Conservation (phyloP, 805 yeast genomes). For the Ogataea thermomethanolica region DNA sequence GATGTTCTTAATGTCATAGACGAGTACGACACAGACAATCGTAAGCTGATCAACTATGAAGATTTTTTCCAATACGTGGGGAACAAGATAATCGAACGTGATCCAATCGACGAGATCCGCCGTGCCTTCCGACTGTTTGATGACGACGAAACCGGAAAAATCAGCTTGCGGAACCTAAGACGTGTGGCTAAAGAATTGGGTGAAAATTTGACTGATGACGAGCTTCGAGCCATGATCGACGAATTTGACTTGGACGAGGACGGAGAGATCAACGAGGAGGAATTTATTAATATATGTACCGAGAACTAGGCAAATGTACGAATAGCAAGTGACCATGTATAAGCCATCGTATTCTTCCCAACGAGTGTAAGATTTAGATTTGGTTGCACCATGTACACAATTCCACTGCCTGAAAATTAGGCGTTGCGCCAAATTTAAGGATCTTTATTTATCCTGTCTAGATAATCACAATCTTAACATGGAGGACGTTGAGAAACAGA, state of each 20-base stretch:
- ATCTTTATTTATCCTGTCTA: conserved; percentile 3
- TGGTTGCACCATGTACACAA: background rate
- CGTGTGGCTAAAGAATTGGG: conserved; percentile 91
- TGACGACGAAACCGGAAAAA: conserved; percentile 83
- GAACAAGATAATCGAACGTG: conserved; percentile 76
- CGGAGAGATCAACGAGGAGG: conserved; percentile 90
- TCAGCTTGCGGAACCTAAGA: conserved; percentile 74
- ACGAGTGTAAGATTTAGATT: too few relatives aligned
- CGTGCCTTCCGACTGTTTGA: conserved; percentile 89
- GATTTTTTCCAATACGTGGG: conserved; percentile 82
- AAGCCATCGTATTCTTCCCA: background rate
- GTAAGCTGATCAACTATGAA: conserved; percentile 70
- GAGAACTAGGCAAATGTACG: conserved; percentile 44
- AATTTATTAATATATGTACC: conserved; percentile 83
- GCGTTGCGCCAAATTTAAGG: conserved; percentile 8
- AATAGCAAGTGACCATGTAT: background rate
- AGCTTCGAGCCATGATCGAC: conserved; percentile 92
- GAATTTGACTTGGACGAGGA: conserved; percentile 96
- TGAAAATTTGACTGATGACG: conserved; percentile 88
- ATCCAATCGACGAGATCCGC: conserved; percentile 87
- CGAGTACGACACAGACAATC: conserved; percentile 76
- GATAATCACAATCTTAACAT: background rate
- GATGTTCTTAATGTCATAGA: conserved; percentile 74
- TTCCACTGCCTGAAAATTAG: conserved; percentile 3
- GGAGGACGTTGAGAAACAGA: conserved; percentile 8